Evolutionary conservation across 106 monocot species (phyloP).

Genomic region (Phalaenopsis equestris): DNA sequence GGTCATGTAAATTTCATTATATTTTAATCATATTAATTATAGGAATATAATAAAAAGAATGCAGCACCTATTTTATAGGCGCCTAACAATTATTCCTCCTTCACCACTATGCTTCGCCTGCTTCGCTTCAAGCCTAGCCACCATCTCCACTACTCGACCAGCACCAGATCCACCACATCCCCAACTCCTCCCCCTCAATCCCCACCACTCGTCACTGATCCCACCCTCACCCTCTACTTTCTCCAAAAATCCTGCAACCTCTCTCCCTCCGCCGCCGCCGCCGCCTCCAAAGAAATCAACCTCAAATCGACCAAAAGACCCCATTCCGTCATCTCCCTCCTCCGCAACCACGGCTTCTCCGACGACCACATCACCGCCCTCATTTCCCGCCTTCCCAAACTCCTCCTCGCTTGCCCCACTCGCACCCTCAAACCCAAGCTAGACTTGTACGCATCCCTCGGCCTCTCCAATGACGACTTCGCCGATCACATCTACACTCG

Average conservation of each 20-base stretch:
- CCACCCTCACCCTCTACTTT: conserved; percentile 25
- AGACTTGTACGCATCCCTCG: conserved; percentile 22
- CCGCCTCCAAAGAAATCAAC: conserved; percentile 18
- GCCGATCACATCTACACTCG: conserved; percentile 2
- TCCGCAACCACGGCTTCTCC: conserved; percentile 28
- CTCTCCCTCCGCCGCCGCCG: conserved; percentile 16
- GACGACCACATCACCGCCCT: conserved; percentile 22
- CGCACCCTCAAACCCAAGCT: conserved; percentile 40
- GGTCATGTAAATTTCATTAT: no score
- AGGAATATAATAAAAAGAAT: no score
- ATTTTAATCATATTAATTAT: no score
- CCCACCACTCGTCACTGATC: not conserved
- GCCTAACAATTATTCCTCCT: not conserved
- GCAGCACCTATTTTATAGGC: no score
- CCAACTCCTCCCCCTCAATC: not conserved
- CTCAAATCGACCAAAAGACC: conserved; percentile 23
- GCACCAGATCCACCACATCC: not conserved
- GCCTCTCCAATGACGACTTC: conserved; percentile 18
- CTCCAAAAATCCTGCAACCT: conserved; percentile 28
- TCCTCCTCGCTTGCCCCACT: conserved; percentile 22
- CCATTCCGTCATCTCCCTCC: conserved; percentile 22
- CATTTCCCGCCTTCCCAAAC: conserved; percentile 17
- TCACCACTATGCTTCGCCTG: conserved; percentile 7
- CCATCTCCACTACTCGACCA: not conserved
- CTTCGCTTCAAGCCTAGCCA: not conserved